Base-by-base conservation (phyloP, 176 grass and related monocot species). In the Hyparrhenia diplandra region DNA sequence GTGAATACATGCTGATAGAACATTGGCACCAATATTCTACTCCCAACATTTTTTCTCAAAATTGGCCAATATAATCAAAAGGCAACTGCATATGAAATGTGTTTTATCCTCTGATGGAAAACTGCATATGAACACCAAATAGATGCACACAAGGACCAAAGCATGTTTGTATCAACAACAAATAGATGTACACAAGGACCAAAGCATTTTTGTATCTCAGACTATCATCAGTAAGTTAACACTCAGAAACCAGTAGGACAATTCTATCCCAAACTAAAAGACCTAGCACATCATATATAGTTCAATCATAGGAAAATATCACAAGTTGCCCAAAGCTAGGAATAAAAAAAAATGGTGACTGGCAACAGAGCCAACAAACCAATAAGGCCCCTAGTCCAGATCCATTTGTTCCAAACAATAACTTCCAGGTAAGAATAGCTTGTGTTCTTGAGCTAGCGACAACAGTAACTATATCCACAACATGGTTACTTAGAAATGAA, bases 391-490 rank as follows among this genome's bases (percentile, higher is more conserved):
- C 37, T 8, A 39, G 60, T 61, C 31, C 18, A 80, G 52, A 60
- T 65, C n/a, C 24, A 80, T 88, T 25, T n/a, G n/a, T n/a, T n/a
- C n/a, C n/a, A 88, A 64, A 45, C 59, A 67, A 45, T 30, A n/a
- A n/a, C n/a, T 21, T 30, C 60, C 3, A 64, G 37, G 20, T 45
- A 67, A 66, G 21, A 79, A 83, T 30, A 73, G 40, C 7, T 17
- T 3, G 32, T 43, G 4, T 45, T 20, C 64, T 58, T 70, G 13
- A 78, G 9, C 77, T 68, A 68, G 16, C 6, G 13, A 25, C 16
- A 58, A 11, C 41, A 67, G 8, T 18, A 74, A 57, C 51, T 61
- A 70, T 21, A 79, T 35, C 12, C 28, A 40, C 28, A 16, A 28
- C 61, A 32, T 77, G 73, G 10, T 71, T 57, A 21, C 61, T 10